Conservation (phyloP, 225 moss, liverwort and hornwort species). For the Pseudisothecium myosuroides region DNA sequence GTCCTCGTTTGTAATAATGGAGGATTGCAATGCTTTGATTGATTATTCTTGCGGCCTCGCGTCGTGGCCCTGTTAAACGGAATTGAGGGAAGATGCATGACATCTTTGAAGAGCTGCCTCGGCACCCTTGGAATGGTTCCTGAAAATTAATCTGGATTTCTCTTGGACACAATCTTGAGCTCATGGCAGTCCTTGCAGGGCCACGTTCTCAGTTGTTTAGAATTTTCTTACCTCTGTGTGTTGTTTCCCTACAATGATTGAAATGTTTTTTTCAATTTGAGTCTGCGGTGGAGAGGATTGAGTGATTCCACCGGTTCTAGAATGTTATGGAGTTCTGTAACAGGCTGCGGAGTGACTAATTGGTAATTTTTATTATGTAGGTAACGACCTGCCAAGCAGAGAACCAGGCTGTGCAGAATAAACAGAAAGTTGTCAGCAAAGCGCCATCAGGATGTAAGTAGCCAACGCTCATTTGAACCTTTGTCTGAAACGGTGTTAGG, state of each 20-base stretch:
- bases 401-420: conserved; percentile 43
- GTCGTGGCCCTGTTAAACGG: neutral
- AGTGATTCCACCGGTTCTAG: neutral
- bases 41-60: neutral
- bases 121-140: neutral
- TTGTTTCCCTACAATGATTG: neutral
- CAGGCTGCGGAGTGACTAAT: neutral
- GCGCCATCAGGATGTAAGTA: conserved; percentile 49
- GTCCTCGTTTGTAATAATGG: neutral
- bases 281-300: neutral
- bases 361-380: neutral
- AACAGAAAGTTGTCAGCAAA: conserved; percentile 35
- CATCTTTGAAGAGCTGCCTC: neutral
- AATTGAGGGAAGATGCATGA: neutral
- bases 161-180: neutral
- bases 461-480: neutral
- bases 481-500: neutral
- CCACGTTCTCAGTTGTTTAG: neutral
- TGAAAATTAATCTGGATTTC: neutral
- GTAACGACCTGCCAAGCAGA: conserved; percentile 42
- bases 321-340: neutral
- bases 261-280: neutral
- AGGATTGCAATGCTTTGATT: neutral
- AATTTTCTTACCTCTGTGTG: neutral
- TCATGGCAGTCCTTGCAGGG: neutral